Evolutionary conservation across 345 rosid genomes (phyloP).

Genomic region (Aethionema arabicum): DNA sequence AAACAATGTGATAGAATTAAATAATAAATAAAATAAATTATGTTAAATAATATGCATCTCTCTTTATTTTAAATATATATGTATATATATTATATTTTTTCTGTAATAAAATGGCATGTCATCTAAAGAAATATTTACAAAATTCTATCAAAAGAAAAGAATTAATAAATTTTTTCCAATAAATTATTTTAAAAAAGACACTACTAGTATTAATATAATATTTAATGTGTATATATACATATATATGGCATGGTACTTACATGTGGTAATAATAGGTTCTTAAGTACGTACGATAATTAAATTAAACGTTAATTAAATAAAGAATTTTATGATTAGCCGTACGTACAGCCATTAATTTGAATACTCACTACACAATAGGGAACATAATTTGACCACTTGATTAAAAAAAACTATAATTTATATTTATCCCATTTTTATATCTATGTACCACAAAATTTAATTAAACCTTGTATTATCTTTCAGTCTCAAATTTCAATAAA

Average conservation of each 20-base stretch:
- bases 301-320: slow-evolving; percentile 23
- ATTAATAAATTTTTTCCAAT: too few relatives aligned
- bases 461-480: too few relatives aligned
- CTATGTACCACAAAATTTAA: neutral
- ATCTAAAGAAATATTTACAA: too few relatives aligned
- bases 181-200: neutral
- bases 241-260: neutral
- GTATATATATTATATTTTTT: too few relatives aligned
- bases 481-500: too few relatives aligned
- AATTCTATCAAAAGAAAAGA: too few relatives aligned
- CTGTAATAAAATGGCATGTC: too few relatives aligned
- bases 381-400: slow-evolving; percentile 27
- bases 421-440: too few relatives aligned
- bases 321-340: slow-evolving; percentile 23
- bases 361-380: slow-evolving; percentile 16
- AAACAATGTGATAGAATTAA: too few relatives aligned
- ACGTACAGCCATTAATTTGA: slow-evolving; percentile 19
- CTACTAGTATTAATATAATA: neutral
- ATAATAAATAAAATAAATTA: too few relatives aligned
- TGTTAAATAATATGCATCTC: too few relatives aligned
- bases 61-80: too few relatives aligned
- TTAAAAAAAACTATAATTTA: neutral
- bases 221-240: neutral
- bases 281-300: slow-evolving; percentile 24
- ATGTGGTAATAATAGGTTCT: slow-evolving; percentile 12